Conservation (phyloP, 257 asterid genomes). For the Nicotiana paniculata region DNA sequence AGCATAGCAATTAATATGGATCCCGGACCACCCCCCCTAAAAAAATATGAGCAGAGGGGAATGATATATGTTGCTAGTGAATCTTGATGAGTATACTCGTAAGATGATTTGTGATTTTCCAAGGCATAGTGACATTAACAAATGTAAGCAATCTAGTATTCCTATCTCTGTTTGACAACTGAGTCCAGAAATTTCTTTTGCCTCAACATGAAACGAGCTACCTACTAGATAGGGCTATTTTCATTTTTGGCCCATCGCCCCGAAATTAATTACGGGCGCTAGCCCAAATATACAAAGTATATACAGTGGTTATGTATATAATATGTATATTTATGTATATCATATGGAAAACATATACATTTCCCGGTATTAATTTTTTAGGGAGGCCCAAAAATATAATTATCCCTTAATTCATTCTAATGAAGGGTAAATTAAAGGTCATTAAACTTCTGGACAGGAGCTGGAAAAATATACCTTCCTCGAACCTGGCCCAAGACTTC, state of each 20-base stretch:
- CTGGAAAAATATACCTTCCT: conserved; percentile 62
- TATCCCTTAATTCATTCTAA: background rate
- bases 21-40: background rate
- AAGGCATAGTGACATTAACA: background rate
- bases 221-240: background rate
- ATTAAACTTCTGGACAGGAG: background rate
- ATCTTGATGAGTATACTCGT: background rate
- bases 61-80: background rate
- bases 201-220: background rate
- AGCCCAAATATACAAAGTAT: too few relatives aligned
- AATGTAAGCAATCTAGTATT: background rate
- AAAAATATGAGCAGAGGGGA: background rate
- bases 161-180: background rate
- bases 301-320: too few relatives aligned
- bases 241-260: too few relatives aligned
- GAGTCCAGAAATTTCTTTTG: background rate
- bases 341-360: too few relatives aligned
- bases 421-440: background rate
- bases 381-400: too few relatives aligned
- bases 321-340: too few relatives aligned
- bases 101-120: background rate
- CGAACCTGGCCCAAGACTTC: conserved; percentile 90
- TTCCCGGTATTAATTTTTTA: too few relatives aligned
- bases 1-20: background rate
- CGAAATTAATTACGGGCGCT: too few relatives aligned